A percentile compares a stretch with the other conserved stretches of the same genome.
These are phyloP conservation scores for Coprinellus micaceus DNA, from an alignment of 768 basidiomycete genomes.

Conservation along the genomic window DNA sequence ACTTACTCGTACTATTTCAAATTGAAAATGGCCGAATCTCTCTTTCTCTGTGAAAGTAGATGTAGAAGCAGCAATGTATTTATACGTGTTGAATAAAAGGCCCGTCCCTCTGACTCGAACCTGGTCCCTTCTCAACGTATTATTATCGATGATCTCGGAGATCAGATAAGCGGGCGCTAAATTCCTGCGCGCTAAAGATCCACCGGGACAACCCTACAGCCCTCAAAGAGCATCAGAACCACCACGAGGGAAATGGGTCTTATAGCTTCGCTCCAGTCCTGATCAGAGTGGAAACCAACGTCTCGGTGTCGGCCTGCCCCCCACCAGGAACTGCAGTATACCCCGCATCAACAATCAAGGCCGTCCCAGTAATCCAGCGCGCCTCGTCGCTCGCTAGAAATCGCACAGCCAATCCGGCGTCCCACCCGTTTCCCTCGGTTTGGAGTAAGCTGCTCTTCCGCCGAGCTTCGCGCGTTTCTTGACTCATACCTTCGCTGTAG, in stretches of 20 bases:
- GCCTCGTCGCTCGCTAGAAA: slow-evolving; percentile 41
- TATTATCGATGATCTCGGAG: slow-evolving; percentile 5
- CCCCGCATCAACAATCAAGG: slow-evolving; percentile 40
- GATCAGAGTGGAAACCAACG: not conserved
- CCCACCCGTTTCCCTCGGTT: slow-evolving; percentile 44
- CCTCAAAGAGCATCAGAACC: not conserved
- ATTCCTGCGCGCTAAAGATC: too few relatives aligned
- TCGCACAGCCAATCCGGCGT: slow-evolving; percentile 35
- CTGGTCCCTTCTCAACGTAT: not conserved
- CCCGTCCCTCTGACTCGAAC: not conserved
- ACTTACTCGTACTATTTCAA: too few relatives aligned
- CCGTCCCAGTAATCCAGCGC: slow-evolving; percentile 40
- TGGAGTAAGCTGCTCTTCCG: slow-evolving; percentile 33
- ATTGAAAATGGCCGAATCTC: too few relatives aligned
- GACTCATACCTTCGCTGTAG: slow-evolving; percentile 31
- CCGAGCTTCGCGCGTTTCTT: slow-evolving; percentile 33
- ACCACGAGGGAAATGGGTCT: not conserved
- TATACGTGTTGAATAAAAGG: too few relatives aligned
- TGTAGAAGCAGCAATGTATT: not conserved
- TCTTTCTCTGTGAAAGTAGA: not conserved
- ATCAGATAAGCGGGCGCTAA: slow-evolving; percentile 5
- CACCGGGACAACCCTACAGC: too few relatives aligned
- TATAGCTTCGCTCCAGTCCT: not conserved
- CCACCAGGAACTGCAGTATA: slow-evolving; percentile 29
- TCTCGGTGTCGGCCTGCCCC: not conserved